Evolutionary conservation across 2,329 filamentous ascomycete genomes (phyloP).

Genomic region (Cordyceps pruinosa): DNA sequence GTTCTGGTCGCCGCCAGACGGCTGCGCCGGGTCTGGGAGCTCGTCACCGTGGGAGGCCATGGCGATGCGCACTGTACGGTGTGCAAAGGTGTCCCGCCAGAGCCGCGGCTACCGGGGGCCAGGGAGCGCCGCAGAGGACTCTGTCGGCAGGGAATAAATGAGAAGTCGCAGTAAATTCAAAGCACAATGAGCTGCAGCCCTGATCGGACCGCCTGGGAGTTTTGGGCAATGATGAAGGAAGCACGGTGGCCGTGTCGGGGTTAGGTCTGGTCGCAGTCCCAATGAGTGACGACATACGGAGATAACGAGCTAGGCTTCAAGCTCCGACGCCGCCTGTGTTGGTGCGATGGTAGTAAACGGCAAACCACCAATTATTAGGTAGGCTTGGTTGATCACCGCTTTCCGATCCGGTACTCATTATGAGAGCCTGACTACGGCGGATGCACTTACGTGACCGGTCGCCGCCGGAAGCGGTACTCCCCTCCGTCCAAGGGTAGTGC

Average conservation of each 20-base stretch:
- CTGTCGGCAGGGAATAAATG: background rate
- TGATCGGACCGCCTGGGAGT: background rate
- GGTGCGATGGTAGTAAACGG: too few relatives aligned
- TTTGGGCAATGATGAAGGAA: background rate
- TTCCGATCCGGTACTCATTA: too few relatives aligned
- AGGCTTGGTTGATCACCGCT: too few relatives aligned
- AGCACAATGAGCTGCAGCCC: background rate
- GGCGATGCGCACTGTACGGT: background rate
- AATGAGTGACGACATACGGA: constrained; percentile 13
- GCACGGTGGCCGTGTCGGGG: background rate
- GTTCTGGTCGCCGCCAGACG: background rate
- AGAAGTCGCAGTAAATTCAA: background rate
- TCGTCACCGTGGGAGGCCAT: background rate
- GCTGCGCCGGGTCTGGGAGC: background rate
- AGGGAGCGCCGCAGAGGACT: background rate
- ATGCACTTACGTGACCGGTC: too few relatives aligned
- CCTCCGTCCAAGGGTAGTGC: too few relatives aligned
- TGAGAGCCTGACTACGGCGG: too few relatives aligned
- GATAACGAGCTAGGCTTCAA: constrained; percentile 4
- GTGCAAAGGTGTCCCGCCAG: background rate
- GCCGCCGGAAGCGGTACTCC: too few relatives aligned
- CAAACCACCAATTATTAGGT: too few relatives aligned
- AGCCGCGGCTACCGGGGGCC: background rate
- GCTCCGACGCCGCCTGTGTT: too few relatives aligned
- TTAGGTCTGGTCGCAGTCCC: background rate